phyloP scores from a whole-genome alignment of 495 filamentous ascomycete species.

The Hypoxylon intermedium region DNA sequence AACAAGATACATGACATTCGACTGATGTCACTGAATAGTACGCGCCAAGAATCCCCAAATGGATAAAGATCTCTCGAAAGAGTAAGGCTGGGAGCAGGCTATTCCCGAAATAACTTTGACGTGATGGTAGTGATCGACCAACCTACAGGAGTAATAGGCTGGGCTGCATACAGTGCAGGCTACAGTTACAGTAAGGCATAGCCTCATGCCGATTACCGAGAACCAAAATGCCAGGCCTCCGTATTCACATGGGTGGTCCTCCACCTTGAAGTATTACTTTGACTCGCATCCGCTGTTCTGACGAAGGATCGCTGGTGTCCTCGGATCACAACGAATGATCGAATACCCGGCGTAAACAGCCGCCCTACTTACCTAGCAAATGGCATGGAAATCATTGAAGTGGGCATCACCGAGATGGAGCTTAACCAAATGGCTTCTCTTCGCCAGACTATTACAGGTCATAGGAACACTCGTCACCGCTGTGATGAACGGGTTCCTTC shows the following conservation, averaged over 20 bases:
- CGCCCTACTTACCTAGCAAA: conserved; percentile 22
- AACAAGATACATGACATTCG: no score
- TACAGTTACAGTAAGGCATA: conserved; percentile 29
- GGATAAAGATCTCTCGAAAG: neutral
- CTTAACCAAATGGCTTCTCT: conserved; percentile 44
- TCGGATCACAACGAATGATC: conserved; percentile 17
- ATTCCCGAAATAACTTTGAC: conserved; percentile 28
- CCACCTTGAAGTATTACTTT: conserved; percentile 28
- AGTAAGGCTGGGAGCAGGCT: conserved; percentile 19
- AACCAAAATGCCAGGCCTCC: conserved; percentile 13
- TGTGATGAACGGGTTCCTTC: conserved; percentile 48
- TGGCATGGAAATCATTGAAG: conserved; percentile 40
- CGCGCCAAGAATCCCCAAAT: conserved; percentile 9
- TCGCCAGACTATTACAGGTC: conserved; percentile 44
- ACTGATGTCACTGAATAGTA: neutral
- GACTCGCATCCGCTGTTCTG: conserved; percentile 6
- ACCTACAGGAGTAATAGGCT: conserved; percentile 21
- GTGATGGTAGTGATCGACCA: conserved; percentile 7
- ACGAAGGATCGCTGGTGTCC: conserved; percentile 6
- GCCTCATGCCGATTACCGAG: conserved; percentile 28
- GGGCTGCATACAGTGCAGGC: conserved; percentile 27
- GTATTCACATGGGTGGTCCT: conserved; percentile 3
- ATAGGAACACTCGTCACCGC: conserved; percentile 37
- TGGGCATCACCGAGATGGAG: conserved; percentile 26
- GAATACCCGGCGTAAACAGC: conserved; percentile 6